A percentile compares a stretch with the other conserved stretches of the same genome.
These are phyloP conservation scores for Alternaria brassicicola DNA, from an alignment of 2,329 filamentous ascomycete genomes.

Conservation along the genomic window DNA sequence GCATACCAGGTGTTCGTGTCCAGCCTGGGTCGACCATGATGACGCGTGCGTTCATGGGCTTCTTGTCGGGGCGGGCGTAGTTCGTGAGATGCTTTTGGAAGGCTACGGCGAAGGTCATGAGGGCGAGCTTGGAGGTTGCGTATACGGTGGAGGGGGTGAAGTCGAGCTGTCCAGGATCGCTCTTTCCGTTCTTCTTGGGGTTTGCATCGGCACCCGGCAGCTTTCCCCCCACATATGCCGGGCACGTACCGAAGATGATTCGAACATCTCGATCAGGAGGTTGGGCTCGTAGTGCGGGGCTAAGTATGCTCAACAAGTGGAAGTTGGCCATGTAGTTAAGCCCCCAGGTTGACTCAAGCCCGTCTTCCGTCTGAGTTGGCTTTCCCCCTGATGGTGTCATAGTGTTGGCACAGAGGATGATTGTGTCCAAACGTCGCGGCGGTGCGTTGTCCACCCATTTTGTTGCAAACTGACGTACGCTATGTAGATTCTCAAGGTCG, in stretches of 20 bases:
- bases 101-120: constrained; percentile 86
- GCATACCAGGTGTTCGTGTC: constrained; percentile 82
- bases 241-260: constrained; percentile 84
- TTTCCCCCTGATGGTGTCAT: constrained; percentile 71
- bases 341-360: constrained; percentile 88
- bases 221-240: constrained; percentile 81
- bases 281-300: constrained; percentile 86
- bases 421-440: constrained; percentile 84
- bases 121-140: constrained; percentile 66
- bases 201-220: constrained; percentile 64
- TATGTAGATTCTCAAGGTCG: constrained; percentile 85
- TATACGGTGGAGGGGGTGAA: constrained; percentile 56
- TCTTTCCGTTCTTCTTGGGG: constrained; percentile 58
- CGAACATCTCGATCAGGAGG: constrained; percentile 93
- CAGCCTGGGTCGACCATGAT: constrained; percentile 87
- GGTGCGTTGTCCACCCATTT: constrained; percentile 98
- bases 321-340: constrained; percentile 96
- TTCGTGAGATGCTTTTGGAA: constrained; percentile 91
- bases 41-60: constrained; percentile 82
- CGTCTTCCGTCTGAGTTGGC: constrained; percentile 71
- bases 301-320: constrained; percentile 89
- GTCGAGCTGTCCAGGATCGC: constrained; percentile 32
- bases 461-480: constrained; percentile 89
- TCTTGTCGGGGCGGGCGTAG: constrained; percentile 81
- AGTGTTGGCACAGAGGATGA: constrained; percentile 84